Evolutionary conservation across 1,139 yeast genomes (phyloP).

Genomic region (Chernovozyma aurita): DNA sequence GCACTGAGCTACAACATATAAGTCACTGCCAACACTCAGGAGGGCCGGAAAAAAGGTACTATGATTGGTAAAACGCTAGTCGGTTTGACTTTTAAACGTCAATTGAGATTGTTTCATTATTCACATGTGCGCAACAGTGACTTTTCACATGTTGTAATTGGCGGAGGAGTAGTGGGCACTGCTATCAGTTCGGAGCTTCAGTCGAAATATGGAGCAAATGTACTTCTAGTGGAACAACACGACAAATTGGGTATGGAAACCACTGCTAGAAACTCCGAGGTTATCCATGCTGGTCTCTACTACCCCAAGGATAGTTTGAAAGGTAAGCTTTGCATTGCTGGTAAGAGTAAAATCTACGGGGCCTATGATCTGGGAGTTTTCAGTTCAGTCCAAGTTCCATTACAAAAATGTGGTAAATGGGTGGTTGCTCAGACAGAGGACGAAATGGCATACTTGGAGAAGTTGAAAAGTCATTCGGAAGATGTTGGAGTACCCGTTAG

Average conservation of each 20-base stretch:
- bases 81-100: no score
- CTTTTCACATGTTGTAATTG: constrained; percentile 76
- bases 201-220: constrained; percentile 34
- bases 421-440: constrained; percentile 72
- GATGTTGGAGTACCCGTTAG: constrained; percentile 55
- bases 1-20: no score
- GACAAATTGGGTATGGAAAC: constrained; percentile 69
- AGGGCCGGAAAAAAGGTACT: no score
- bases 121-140: constrained; percentile 25
- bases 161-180: constrained; percentile 87
- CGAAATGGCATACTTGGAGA: constrained; percentile 57
- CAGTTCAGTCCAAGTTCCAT: constrained; percentile 36
- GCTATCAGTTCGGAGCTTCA: constrained; percentile 74
- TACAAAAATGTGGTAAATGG: constrained; percentile 78
- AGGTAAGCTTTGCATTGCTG: constrained; percentile 66
- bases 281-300: constrained; percentile 86
- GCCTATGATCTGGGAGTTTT: constrained; percentile 40
- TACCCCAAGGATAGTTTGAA: constrained; percentile 68
- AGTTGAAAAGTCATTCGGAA: constrained; percentile 49
- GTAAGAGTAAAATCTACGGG: constrained; percentile 62
- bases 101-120: not conserved
- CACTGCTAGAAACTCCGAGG: constrained; percentile 84
- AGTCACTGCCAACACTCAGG: no score
- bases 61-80: no score
- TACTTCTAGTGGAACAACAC: constrained; percentile 68